phyloP scores from a whole-genome alignment of 208 protist species.

The Crithidia brevicula region DNA sequence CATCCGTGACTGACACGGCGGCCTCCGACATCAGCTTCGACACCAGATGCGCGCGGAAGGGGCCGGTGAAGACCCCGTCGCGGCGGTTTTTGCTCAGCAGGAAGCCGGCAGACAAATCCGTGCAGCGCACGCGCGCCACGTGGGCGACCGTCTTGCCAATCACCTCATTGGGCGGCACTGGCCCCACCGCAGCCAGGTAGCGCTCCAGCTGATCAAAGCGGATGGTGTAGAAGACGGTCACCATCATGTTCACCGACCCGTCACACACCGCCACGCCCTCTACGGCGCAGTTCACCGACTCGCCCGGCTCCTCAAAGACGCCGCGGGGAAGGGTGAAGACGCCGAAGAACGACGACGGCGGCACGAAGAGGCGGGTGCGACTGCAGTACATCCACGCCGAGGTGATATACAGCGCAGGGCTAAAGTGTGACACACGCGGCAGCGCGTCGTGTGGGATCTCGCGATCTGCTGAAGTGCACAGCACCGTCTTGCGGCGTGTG shows the following conservation, averaged over 20 bases:
- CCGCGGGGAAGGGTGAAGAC: conserved; percentile 73
- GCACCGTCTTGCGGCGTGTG: conserved; percentile 65
- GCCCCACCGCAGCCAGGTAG: conserved; percentile 80
- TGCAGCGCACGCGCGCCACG: conserved; percentile 50
- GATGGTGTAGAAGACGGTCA: conserved; percentile 74
- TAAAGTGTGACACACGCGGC: conserved; percentile 55
- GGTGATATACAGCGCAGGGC: conserved; percentile 54
- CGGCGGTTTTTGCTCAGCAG: conserved; percentile 67
- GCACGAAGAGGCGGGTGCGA: conserved; percentile 50
- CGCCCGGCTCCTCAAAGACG: conserved; percentile 55
- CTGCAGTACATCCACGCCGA: conserved; percentile 54
- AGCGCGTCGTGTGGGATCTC: conserved; percentile 38
- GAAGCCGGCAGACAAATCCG: conserved; percentile 71
- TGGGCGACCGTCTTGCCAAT: conserved; percentile 65
- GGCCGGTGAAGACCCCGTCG: conserved; percentile 60
- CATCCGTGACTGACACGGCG: conserved; percentile 55
- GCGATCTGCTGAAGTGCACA: conserved; percentile 69
- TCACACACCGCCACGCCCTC: conserved; percentile 65
- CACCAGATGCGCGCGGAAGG: conserved; percentile 53
- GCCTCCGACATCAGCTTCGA: conserved; percentile 76
- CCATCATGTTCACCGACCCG: conserved; percentile 67
- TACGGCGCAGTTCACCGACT: conserved; percentile 62
- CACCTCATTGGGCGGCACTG: conserved; percentile 68
- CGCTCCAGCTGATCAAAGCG: conserved; percentile 76
- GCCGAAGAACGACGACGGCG: conserved; percentile 76